Evolutionary conservation across 176 grass and related monocot genomes (phyloP).

Genomic region (Otatea glauca): DNA sequence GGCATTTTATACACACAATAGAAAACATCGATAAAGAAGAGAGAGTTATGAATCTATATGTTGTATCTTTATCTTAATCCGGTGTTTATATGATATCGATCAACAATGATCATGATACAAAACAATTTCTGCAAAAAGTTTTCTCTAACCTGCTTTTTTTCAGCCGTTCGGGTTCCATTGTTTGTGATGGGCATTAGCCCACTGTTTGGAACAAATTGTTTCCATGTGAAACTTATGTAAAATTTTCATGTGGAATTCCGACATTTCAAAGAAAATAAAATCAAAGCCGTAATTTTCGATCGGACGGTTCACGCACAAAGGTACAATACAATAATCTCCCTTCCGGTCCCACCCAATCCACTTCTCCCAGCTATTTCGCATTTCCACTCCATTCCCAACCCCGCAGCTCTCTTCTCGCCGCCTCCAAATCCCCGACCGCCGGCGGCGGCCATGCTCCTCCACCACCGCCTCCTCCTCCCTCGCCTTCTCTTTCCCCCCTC

Average conservation of each 20-base stretch:
- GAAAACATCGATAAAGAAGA: no score
- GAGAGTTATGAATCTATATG: no score
- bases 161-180: no score
- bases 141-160: no score
- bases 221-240: neutral
- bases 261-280: neutral
- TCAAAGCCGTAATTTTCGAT: neutral
- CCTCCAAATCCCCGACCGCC: slow-evolving; percentile 19
- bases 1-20: no score
- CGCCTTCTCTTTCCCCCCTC: slow-evolving; percentile 49
- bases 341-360: slow-evolving; percentile 50
- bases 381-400: slow-evolving; percentile 12
- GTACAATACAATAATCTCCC: no score
- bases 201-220: neutral
- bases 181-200: no score
- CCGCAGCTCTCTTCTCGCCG: slow-evolving; percentile 28
- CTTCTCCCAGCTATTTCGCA: neutral
- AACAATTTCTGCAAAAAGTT: no score
- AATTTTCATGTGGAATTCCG: neutral
- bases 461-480: slow-evolving; percentile 58
- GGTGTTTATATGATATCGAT: no score
- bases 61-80: no score
- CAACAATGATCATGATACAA: no score
- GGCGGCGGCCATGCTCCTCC: slow-evolving; percentile 68
- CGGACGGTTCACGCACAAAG: slow-evolving; percentile 7